These are phyloP conservation scores for Metschnikowia peoriensis DNA, from an alignment of 805 yeast species.

Conservation along the genomic window DNA sequence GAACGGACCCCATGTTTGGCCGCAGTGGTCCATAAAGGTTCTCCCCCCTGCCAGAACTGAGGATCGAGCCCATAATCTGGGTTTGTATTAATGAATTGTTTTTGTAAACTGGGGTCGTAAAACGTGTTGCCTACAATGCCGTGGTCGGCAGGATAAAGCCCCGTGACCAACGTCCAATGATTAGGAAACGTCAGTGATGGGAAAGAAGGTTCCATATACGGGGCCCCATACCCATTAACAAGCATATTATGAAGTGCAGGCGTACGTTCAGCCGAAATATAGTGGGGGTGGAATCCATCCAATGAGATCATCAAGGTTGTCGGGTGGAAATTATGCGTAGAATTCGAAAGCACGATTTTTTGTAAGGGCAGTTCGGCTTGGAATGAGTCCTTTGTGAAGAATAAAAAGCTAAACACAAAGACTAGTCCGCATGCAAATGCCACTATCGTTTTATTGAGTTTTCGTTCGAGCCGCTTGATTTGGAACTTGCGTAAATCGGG, in stretches of 20 bases:
- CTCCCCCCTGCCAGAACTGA: slow-evolving; percentile 80
- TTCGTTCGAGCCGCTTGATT: slow-evolving; percentile 24
- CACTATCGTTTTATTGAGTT: slow-evolving; percentile 19
- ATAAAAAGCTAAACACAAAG: slow-evolving; percentile 12
- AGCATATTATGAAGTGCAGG: slow-evolving; percentile 67
- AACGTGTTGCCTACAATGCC: slow-evolving; percentile 86
- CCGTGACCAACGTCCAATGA: slow-evolving; percentile 90
- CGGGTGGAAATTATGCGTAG: slow-evolving; percentile 69
- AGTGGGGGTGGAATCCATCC: slow-evolving; percentile 92
- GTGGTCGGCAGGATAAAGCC: slow-evolving; percentile 76
- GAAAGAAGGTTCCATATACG: slow-evolving; percentile 83
- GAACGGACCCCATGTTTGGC: slow-evolving; percentile 54
- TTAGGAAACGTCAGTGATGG: slow-evolving; percentile 91
- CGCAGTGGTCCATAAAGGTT: slow-evolving; percentile 85
- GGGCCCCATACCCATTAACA: slow-evolving; percentile 57
- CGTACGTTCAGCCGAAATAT: slow-evolving; percentile 61
- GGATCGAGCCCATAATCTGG: slow-evolving; percentile 51
- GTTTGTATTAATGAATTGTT: slow-evolving; percentile 63
- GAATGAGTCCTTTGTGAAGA: neutral
- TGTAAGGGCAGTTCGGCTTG: slow-evolving; percentile 1
- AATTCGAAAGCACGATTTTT: slow-evolving; percentile 45
- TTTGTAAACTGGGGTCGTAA: slow-evolving; percentile 55
- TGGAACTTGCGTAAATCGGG: slow-evolving; percentile 22
- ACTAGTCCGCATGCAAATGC: slow-evolving; percentile 14
- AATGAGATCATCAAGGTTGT: slow-evolving; percentile 78